Base-by-base conservation (phyloP, 768 basidiomycete genomes). In the Termitomyces sp. region DNA sequence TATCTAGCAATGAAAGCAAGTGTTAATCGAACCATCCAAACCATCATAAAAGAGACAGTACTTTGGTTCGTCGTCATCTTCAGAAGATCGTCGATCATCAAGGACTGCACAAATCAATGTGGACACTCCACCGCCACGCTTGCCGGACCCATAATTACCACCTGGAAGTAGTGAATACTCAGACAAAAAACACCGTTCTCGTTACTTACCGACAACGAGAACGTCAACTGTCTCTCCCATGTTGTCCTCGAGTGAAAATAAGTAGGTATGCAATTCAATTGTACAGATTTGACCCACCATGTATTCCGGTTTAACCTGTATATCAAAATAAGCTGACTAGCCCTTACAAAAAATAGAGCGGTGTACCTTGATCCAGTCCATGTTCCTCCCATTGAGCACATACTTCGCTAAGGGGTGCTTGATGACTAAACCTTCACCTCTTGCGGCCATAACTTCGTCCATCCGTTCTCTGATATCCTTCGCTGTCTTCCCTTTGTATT, bases 191-290 rank as follows among this genome's bases (percentile, higher is more conserved):
- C 11, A 27, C 35, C 11, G 5, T 25, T 48, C 3, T 31, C 17
- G 23, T 17, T 25, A 65, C 85, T 61, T 66, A 87, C 92, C 92
- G 34, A 98, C 84, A 23, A 98, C 94, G 8, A 98, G 73, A 1
- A 96, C 84, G 63, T 98, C 96, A 3, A 95, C 87, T 0, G 90
- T 95, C 73, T 97, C 94, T 7, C 92, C 93, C 81, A 95, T 84
- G 59, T 92, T 89, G 62, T 95, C 93, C 90, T 92, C 19, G 14
- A n/a, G 4, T 14, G 35, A n/a, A 8, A 47, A 42, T 42, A 29
- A 43, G 34, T 17, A 12, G n/a, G 10, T 35, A 12, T 9, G 45
- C 31, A 19, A 9, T 31, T 10, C 56, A 34, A 47, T 19, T 1
- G 35, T 47, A 40, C 25, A 6, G 21, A 35, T 5, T 37, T 8